These are phyloP conservation scores for Trametes versicolor DNA, from an alignment of 1,284 basidiomycete genomes.

Conservation along the genomic window DNA sequence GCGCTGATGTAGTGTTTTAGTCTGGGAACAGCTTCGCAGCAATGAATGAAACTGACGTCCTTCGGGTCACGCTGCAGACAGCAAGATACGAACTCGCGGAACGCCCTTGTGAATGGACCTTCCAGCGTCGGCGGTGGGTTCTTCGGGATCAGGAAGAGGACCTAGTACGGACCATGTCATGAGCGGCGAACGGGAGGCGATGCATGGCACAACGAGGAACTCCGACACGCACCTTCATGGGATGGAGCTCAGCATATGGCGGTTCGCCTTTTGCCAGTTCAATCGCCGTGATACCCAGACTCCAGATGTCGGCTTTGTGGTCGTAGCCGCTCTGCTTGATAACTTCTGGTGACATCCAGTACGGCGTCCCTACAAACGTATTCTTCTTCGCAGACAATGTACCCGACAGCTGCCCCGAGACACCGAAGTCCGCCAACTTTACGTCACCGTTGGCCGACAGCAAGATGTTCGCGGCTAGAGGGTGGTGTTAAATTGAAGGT, in stretches of 20 bases:
- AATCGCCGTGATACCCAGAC: slow-evolving; percentile 95
- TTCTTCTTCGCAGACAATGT: slow-evolving; percentile 99
- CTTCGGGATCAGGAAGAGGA: slow-evolving; percentile 98
- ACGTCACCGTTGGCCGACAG: slow-evolving; percentile 96
- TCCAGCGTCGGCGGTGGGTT: slow-evolving; percentile 94
- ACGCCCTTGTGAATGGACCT: slow-evolving; percentile 88
- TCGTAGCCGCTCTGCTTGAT: slow-evolving; percentile 99
- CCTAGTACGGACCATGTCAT: slow-evolving; percentile 55
- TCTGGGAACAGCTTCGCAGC: slow-evolving; percentile 13
- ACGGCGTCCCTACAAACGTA: slow-evolving; percentile 96
- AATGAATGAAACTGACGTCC: slow-evolving; percentile 64
- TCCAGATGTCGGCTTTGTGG: slow-evolving; percentile 99
- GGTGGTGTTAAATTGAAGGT: background rate
- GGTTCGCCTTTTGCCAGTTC: slow-evolving; percentile 98
- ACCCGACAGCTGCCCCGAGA: slow-evolving; percentile 97
- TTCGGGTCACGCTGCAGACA: slow-evolving; percentile 96
- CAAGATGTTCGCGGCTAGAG: slow-evolving; percentile 88
- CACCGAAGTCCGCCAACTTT: slow-evolving; percentile 98
- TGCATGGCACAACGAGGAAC: background rate
- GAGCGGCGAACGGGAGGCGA: slow-evolving; percentile 5
- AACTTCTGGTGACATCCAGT: slow-evolving; percentile 99
- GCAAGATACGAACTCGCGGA: slow-evolving; percentile 93
- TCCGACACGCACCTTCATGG: slow-evolving; percentile 85
- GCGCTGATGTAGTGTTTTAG: slow-evolving; percentile 59
- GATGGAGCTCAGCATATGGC: slow-evolving; percentile 97